phyloP scores from a whole-genome alignment of 2,329 filamentous ascomycete species.

The Bipolaris gigantea region DNA sequence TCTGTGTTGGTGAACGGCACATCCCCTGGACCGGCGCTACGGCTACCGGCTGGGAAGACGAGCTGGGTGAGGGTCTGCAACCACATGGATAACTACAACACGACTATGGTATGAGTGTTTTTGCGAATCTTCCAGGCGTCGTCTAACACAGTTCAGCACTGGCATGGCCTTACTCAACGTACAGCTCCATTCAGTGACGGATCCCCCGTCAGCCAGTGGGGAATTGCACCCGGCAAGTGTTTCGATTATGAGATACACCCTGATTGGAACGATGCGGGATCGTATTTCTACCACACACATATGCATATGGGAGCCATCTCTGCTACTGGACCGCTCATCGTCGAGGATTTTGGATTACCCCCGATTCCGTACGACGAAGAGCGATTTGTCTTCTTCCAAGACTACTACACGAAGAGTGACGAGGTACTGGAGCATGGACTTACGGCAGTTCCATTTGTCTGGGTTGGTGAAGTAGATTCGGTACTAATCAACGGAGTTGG shows the following conservation, averaged over 20 bases:
- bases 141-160: conserved; percentile 54
- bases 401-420: conserved; percentile 62
- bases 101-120: conserved; percentile 55
- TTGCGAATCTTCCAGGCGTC: background rate
- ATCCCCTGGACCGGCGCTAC: conserved; percentile 55
- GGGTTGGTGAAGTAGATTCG: conserved; percentile 61
- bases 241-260: conserved; percentile 69
- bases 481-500: conserved; percentile 62
- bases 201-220: conserved; percentile 66
- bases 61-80: conserved; percentile 64
- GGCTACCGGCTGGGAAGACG: conserved; percentile 50
- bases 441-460: conserved; percentile 54
- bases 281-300: conserved; percentile 71
- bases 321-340: conserved; percentile 60
- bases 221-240: conserved; percentile 62
- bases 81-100: conserved; percentile 55
- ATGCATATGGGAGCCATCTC: conserved; percentile 64
- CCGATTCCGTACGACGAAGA: conserved; percentile 68
- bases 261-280: conserved; percentile 57
- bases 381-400: conserved; percentile 57
- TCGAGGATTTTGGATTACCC: conserved; percentile 52
- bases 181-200: conserved; percentile 67
- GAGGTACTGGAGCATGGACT: conserved; percentile 56
- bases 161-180: conserved; percentile 65
- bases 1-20: conserved; percentile 58